Conservation (phyloP, 2,329 filamentous ascomycete genomes). For the Amesomyces nigricolor region DNA sequence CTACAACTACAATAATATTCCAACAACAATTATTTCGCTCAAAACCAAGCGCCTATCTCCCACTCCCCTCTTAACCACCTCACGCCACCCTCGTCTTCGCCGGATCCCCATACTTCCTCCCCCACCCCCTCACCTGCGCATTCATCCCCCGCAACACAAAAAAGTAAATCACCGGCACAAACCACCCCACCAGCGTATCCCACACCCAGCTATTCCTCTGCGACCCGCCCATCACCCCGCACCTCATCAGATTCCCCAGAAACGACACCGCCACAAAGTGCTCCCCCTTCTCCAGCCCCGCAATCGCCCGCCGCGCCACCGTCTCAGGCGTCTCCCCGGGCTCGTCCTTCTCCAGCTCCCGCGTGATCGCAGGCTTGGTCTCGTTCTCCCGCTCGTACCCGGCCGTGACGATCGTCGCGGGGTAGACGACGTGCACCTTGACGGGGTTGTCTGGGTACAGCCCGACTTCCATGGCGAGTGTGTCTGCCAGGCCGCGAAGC, state of each 20-base stretch:
- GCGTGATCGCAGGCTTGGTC: slow-evolving; percentile 75
- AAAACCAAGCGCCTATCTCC: background rate
- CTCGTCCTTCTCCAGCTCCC: slow-evolving; percentile 76
- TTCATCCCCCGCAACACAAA: slow-evolving; percentile 54
- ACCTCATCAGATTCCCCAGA: slow-evolving; percentile 67
- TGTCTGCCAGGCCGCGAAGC: slow-evolving; percentile 75
- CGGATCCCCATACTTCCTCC: slow-evolving; percentile 54
- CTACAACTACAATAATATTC: too few relatives aligned
- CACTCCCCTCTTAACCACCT: background rate
- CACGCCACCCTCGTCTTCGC: slow-evolving; percentile 10
- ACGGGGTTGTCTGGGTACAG: slow-evolving; percentile 71
- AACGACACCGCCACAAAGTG: slow-evolving; percentile 73
- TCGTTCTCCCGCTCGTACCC: slow-evolving; percentile 71
- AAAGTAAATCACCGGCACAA: slow-evolving; percentile 51
- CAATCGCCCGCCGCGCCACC: slow-evolving; percentile 65
- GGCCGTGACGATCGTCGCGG: slow-evolving; percentile 73
- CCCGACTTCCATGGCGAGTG: slow-evolving; percentile 74
- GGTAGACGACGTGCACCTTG: slow-evolving; percentile 74
- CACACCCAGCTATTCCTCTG: slow-evolving; percentile 54
- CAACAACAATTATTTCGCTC: too few relatives aligned
- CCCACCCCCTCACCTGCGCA: slow-evolving; percentile 51
- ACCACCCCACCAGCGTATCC: slow-evolving; percentile 52
- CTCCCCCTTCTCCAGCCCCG: slow-evolving; percentile 71
- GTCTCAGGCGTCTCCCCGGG: slow-evolving; percentile 70
- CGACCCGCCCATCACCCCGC: slow-evolving; percentile 49